Evolutionary conservation across 805 yeast genomes (phyloP).

Genomic region (Saturnispora sanitii): DNA sequence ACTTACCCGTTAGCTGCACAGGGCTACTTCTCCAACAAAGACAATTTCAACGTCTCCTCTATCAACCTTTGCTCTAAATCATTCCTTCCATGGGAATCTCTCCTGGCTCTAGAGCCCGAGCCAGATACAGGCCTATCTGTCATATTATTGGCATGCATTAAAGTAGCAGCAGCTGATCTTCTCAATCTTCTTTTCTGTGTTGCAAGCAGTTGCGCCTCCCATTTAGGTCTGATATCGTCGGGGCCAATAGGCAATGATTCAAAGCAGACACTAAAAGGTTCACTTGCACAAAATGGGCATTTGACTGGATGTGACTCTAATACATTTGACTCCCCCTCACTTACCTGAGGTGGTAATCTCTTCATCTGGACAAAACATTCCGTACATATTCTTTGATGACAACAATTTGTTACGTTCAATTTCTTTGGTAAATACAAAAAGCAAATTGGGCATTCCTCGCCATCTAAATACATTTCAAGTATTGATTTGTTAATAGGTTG

Average conservation of each 20-base stretch:
- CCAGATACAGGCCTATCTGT: conserved; percentile 1
- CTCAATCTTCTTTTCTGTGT: conserved; percentile 75
- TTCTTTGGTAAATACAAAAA: conserved; percentile 75
- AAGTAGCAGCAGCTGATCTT: conserved; percentile 88
- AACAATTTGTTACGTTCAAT: conserved; percentile 75
- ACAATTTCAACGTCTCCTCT: conserved; percentile 5
- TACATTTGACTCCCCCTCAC: conserved; percentile 39
- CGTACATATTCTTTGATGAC: conserved; percentile 87
- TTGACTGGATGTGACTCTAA: conserved; percentile 79
- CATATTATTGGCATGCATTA: conserved; percentile 55
- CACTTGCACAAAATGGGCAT: conserved; percentile 89
- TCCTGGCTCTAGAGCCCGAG: too few species aligned
- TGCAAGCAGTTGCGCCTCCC: conserved; percentile 66
- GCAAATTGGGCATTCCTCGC: conserved; percentile 90
- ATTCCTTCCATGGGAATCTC: too few species aligned
- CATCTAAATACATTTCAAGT: conserved; percentile 51
- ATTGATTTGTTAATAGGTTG: conserved; percentile 38
- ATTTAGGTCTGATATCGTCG: conserved; percentile 83
- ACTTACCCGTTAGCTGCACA: neutral
- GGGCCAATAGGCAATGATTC: conserved; percentile 33
- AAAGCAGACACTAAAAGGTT: conserved; percentile 62
- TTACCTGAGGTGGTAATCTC: conserved; percentile 70
- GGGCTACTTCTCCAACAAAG: conserved; percentile 1
- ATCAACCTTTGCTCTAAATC: too few species aligned
- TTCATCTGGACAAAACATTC: conserved; percentile 96